Evolutionary conservation across 1,284 basidiomycete species (phyloP).

Genomic region (Sphagnurus paluster): DNA sequence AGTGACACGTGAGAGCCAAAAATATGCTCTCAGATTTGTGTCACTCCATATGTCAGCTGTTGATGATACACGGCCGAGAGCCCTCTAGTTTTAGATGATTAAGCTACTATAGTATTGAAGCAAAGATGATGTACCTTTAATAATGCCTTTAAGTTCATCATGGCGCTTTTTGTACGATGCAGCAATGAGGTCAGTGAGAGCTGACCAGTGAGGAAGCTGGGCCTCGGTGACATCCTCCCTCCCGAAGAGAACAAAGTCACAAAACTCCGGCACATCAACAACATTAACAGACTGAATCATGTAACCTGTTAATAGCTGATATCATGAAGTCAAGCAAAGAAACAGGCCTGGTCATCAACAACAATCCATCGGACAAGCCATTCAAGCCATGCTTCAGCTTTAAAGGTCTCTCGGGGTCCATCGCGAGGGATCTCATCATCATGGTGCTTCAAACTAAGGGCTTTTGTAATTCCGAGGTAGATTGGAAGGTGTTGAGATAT

Average conservation of each 20-base stretch:
- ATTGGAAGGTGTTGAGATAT: background rate
- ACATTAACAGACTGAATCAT: constrained; percentile 3
- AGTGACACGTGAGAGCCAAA: constrained; percentile 13
- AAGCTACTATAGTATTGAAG: background rate
- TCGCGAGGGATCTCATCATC: background rate
- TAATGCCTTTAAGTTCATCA: background rate
- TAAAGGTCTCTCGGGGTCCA: background rate
- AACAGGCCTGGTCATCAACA: constrained; percentile 5
- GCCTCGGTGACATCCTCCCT: background rate
- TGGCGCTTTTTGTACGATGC: background rate
- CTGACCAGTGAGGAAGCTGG: constrained; percentile 1
- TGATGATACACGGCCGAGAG: constrained; percentile 8
- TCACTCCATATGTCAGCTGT: constrained; percentile 15
- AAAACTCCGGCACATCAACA: background rate
- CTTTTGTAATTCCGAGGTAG: background rate
- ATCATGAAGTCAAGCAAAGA: background rate
- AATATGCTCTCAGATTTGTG: constrained; percentile 7
- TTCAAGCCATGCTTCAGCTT: background rate
- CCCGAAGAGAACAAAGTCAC: constrained; percentile 1
- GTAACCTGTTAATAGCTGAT: background rate
- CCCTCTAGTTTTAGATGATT: background rate
- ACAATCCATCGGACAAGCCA: constrained; percentile 3
- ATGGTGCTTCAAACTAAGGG: background rate
- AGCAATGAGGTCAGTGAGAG: background rate
- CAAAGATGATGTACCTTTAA: background rate